Evolutionary conservation across 371 early-diverging fungal species (phyloP).

Genomic region (Umbelopsis sp.): DNA sequence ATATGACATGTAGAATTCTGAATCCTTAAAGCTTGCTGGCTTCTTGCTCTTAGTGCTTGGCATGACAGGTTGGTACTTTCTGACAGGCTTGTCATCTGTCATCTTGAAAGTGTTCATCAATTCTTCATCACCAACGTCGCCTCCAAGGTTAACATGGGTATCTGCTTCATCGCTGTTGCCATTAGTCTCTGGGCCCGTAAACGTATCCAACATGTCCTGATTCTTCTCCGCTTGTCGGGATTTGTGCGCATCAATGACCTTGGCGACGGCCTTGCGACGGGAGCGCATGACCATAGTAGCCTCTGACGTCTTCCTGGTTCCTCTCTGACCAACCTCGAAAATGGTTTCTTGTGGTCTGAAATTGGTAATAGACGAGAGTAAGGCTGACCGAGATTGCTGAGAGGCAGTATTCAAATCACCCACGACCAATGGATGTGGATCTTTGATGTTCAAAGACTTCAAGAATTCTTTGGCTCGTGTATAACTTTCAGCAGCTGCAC

Average conservation of each 20-base stretch:
- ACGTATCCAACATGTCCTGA: slow-evolving; percentile 25
- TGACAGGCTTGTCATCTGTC: slow-evolving; percentile 29
- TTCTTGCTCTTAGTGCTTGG: slow-evolving; percentile 5
- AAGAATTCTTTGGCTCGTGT: slow-evolving; percentile 83
- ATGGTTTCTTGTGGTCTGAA: slow-evolving; percentile 91
- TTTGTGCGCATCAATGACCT: slow-evolving; percentile 60
- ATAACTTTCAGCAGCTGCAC: slow-evolving; percentile 87
- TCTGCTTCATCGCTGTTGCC: slow-evolving; percentile 26
- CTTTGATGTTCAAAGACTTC: slow-evolving; percentile 56
- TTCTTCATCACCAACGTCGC: slow-evolving; percentile 57
- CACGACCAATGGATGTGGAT: slow-evolving; percentile 72
- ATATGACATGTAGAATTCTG: slow-evolving; percentile 90
- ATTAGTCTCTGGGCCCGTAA: slow-evolving; percentile 18
- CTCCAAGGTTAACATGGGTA: slow-evolving; percentile 38
- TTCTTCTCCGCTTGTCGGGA: slow-evolving; percentile 39
- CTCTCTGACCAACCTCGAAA: slow-evolving; percentile 89
- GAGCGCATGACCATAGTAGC: slow-evolving; percentile 81
- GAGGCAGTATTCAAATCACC: slow-evolving; percentile 32
- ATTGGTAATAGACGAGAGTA: slow-evolving; percentile 74
- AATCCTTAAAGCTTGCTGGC: slow-evolving; percentile 68
- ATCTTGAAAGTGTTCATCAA: slow-evolving; percentile 54
- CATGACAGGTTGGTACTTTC: slow-evolving; percentile 31
- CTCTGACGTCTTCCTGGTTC: slow-evolving; percentile 70
- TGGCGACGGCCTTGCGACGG: slow-evolving; percentile 67
- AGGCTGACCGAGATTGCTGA: slow-evolving; percentile 63